These are phyloP conservation scores for Melampsora larici-populina DNA, from an alignment of 1,284 basidiomycete genomes.

Conservation along the genomic window DNA sequence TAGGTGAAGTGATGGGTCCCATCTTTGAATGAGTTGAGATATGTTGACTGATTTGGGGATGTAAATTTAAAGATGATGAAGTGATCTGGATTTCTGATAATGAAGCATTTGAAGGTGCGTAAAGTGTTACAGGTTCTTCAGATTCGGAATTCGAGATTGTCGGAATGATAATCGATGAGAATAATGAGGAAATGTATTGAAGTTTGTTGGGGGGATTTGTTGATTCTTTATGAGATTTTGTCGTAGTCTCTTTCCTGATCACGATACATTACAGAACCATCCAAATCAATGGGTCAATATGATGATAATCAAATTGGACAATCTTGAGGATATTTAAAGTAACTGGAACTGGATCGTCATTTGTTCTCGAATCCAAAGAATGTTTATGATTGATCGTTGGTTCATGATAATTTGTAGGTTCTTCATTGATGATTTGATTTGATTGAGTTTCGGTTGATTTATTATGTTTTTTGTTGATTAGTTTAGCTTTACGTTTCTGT, in stretches of 20 bases:
- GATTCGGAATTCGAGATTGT: constrained; percentile 10
- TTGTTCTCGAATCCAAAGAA: neutral
- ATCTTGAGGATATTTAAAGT: no score
- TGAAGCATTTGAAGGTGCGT: constrained; percentile 33
- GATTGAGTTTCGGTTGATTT: neutral
- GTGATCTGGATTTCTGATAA: constrained; percentile 29
- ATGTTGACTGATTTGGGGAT: constrained; percentile 33
- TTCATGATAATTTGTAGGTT: constrained; percentile 7
- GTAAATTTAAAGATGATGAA: constrained; percentile 24
- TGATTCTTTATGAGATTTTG: neutral
- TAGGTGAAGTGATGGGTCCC: constrained; percentile 26
- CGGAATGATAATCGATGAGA: constrained; percentile 39
- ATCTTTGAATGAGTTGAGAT: constrained; percentile 8
- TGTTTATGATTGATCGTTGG: neutral
- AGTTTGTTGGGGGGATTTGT: neutral
- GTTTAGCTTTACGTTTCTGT: constrained; percentile 25
- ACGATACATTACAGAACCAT: no score
- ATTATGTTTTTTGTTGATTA: neutral
- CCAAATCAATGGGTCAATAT: no score
- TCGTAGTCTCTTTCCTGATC: neutral
- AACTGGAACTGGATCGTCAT: neutral
- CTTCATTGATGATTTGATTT: neutral
- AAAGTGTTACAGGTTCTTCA: constrained; percentile 25
- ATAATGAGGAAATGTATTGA: constrained; percentile 32
- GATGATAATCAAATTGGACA: no score